A percentile compares a stretch with the other conserved stretches of the same genome.
Conservation (phyloP, 2,329 filamentous ascomycete genomes). For the Fusarium palustre region DNA sequence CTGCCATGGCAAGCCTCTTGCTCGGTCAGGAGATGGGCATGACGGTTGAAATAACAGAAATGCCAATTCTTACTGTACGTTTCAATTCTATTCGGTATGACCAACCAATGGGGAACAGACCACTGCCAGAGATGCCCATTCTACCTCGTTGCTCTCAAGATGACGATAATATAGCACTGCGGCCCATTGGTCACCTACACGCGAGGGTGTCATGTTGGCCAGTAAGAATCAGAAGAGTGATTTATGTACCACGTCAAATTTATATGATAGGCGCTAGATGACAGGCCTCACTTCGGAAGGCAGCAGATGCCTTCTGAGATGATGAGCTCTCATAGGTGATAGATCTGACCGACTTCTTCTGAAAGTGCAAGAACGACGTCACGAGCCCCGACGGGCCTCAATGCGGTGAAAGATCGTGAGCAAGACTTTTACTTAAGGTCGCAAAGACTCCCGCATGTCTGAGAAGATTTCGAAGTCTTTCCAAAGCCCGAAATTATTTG, state of each 20-base stretch:
- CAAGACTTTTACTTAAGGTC: not conserved
- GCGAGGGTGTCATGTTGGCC: not conserved
- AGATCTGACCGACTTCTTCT: not conserved
- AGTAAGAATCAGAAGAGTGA: not conserved
- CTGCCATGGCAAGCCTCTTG: too few species aligned
- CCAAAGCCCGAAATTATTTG: fast-evolving
- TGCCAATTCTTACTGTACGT: fast-evolving
- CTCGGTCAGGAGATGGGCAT: too few species aligned
- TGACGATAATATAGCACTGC: fast-evolving
- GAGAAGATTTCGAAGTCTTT: not conserved
- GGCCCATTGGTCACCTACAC: not conserved
- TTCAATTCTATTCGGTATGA: not conserved
- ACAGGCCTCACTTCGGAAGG: not conserved
- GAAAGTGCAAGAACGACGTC: not conserved
- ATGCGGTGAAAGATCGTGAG: not conserved
- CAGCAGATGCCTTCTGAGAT: not conserved
- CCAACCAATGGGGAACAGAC: not conserved
- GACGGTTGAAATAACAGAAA: not conserved
- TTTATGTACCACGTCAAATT: not conserved
- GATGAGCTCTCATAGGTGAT: not conserved
- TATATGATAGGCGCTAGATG: not conserved
- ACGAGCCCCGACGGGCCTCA: not conserved
- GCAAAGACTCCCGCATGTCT: not conserved
- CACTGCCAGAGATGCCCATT: fast-evolving
- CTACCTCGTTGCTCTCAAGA: fast-evolving